Evolutionary conservation across 2,329 filamentous ascomycete genomes (phyloP), one percentile per base, ranked within the genome.

Genomic region (Colletotrichum sp.): DNA sequence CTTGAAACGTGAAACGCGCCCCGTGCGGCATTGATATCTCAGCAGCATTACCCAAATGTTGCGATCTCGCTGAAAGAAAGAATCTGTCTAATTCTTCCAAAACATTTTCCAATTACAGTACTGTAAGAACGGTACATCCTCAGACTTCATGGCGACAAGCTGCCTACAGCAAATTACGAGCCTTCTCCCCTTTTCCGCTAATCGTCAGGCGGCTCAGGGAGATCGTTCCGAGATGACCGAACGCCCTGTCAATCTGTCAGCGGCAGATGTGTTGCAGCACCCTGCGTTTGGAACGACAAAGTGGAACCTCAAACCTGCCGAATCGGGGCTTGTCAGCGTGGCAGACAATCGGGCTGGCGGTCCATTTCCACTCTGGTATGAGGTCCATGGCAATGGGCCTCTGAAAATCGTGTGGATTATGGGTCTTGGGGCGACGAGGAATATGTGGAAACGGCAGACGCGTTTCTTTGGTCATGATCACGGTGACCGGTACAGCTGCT

Each of bases 401-500:
- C 28, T 55, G 21, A 73, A 58, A 43, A 38, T 73, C 13, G 71
- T 70, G 6, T 73, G 71, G 71, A 73, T 73, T n/a, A 73, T 73
- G 71, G 71, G 71, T 24, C 71, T 73, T 8, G 71, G 71, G 7
- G 71, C 30, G 9, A 73, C 65, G 12, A 43, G 71, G 4, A 64
- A 70, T 13, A 16, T 73, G 18, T 73, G 71, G 71, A 73, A 94
- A 83, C 89, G 92, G 60, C 93, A 94, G 80, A 94, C 90, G 16
- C 88, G 91, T 80, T 89, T 93, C 81, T 94, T 94, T 80, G 92
- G 91, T 30, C 93, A 94, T 81, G 83, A 87, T 8, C 85, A 91
- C 72, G 88, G 85, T 38, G 85, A 89, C 73, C 86, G 88, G 75
- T 94, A 93, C 82, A 90, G 91, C 3, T 90, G 87, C 70, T 85